Percentiles rank a stretch among this genome's conserved stretches.
Conservation (phyloP, 164 flowering plant species). For the Piper betle region DNA sequence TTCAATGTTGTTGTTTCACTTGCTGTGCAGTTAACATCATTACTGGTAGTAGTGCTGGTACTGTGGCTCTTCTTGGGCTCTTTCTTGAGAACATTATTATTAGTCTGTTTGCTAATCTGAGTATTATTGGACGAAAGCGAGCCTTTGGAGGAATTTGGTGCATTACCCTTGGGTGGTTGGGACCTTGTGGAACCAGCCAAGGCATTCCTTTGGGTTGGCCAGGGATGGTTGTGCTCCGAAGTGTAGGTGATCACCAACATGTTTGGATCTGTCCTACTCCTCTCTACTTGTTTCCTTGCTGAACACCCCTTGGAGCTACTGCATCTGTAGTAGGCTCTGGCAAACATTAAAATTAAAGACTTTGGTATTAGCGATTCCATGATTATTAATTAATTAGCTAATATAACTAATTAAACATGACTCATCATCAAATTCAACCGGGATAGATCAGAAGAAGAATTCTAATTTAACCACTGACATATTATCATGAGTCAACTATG, state of each 20-base stretch:
- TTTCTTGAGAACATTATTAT: conserved; percentile 21
- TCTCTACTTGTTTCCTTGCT: conserved; percentile 85
- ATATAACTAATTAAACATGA: no score
- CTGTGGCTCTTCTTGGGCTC: conserved; percentile 21
- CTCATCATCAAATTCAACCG: background rate
- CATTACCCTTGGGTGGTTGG: conserved; percentile 31
- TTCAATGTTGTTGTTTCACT: conserved; percentile 4
- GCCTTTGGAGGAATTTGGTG: conserved; percentile 20
- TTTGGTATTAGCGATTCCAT: background rate
- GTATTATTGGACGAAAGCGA: conserved; percentile 11
- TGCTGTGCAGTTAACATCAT: background rate
- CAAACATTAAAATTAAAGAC: background rate
- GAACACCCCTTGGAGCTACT: conserved; percentile 93
- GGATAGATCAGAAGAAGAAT: background rate
- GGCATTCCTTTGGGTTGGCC: conserved; percentile 93
- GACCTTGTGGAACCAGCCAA: conserved; percentile 81
- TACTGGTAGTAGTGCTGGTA: conserved; percentile 1
- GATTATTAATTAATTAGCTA: no score
- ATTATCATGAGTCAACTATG: no score
- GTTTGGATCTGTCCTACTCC: conserved; percentile 83
- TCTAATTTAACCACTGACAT: no score
- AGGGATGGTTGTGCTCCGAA: conserved; percentile 91
- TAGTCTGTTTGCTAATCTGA: background rate
- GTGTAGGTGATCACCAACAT: conserved; percentile 92
- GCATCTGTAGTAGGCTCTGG: conserved; percentile 87